These are phyloP conservation scores for Malus hybrid DNA, from an alignment of 331 rosid genomes.

Conservation along the genomic window DNA sequence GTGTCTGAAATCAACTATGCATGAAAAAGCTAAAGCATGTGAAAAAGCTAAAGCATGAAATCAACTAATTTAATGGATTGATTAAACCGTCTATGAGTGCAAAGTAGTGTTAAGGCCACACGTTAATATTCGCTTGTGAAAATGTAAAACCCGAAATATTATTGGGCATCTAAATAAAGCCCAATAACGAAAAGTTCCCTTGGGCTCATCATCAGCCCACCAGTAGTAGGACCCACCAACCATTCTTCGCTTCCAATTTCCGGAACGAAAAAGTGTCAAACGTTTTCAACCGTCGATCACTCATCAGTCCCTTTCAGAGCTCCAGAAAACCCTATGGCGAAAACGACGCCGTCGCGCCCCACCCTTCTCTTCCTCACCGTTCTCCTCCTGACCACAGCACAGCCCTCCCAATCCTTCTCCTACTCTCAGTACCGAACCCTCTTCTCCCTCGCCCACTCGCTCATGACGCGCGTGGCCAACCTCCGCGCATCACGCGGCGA, in stretches of 20 bases:
- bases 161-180: neutral
- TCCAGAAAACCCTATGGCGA: constrained; percentile 20
- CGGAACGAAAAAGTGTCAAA: neutral
- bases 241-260: too few relatives aligned
- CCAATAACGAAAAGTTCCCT: neutral
- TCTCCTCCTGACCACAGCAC: constrained; percentile 27
- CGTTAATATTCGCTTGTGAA: too few relatives aligned
- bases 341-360: constrained; percentile 26
- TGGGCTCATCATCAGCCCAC: neutral
- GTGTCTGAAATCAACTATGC: too few relatives aligned
- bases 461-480: constrained; percentile 60
- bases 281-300: neutral
- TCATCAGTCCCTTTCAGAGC: neutral
- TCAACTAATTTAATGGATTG: too few relatives aligned
- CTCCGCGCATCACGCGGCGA: constrained; percentile 75
- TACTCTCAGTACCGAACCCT: constrained; percentile 34
- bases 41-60: too few relatives aligned
- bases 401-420: constrained; percentile 41
- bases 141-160: neutral
- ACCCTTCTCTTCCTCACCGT: constrained; percentile 15
- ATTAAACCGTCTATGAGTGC: neutral
- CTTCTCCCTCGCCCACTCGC: constrained; percentile 61
- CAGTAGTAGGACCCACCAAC: too few relatives aligned
- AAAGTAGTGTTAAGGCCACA: neutral
- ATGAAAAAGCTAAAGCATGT: too few relatives aligned